Evolutionary conservation across 495 filamentous ascomycete genomes (phyloP).

Genomic region (Barbatosphaeria neglecta): DNA sequence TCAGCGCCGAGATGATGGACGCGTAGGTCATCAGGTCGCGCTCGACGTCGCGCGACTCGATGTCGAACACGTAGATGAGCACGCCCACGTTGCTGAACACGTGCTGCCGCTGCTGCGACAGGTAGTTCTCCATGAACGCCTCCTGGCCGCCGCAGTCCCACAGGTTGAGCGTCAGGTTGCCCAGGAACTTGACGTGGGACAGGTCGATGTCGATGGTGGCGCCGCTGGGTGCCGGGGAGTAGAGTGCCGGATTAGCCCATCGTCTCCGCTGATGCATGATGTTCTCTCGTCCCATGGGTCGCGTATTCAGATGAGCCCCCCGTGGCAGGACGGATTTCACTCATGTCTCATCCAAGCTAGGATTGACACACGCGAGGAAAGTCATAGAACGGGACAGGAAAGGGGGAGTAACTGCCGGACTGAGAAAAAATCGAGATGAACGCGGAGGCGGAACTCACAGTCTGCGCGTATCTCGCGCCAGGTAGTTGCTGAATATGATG

Average conservation of each 20-base stretch:
- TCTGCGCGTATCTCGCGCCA: slow-evolving; percentile 88
- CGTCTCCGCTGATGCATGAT: neutral
- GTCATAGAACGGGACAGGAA: neutral
- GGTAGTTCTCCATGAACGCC: slow-evolving; percentile 96
- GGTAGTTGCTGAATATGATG: slow-evolving; percentile 97
- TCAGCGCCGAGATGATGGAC: slow-evolving; percentile 71
- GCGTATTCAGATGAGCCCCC: neutral
- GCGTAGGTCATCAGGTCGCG: slow-evolving; percentile 83
- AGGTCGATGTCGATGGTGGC: slow-evolving; percentile 99
- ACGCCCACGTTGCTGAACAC: slow-evolving; percentile 95
- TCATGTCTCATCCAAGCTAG: neutral
- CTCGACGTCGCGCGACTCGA: slow-evolving; percentile 86
- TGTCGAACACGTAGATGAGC: slow-evolving; percentile 98
- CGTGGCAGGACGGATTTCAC: neutral
- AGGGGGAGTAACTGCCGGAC: no score
- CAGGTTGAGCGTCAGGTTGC: slow-evolving; percentile 89
- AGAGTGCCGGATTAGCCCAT: slow-evolving; percentile 1
- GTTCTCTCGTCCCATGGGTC: neutral
- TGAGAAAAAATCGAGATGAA: no score
- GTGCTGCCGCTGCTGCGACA: slow-evolving; percentile 82
- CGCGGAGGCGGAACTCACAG: slow-evolving; percentile 30
- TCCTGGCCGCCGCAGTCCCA: slow-evolving; percentile 99
- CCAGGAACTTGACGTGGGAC: slow-evolving; percentile 94
- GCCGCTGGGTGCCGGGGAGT: slow-evolving; percentile 32
- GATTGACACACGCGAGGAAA: neutral